Evolutionary conservation across 2,329 filamentous ascomycete species (phyloP).

Genomic region (Calonectria hawksworthii): DNA sequence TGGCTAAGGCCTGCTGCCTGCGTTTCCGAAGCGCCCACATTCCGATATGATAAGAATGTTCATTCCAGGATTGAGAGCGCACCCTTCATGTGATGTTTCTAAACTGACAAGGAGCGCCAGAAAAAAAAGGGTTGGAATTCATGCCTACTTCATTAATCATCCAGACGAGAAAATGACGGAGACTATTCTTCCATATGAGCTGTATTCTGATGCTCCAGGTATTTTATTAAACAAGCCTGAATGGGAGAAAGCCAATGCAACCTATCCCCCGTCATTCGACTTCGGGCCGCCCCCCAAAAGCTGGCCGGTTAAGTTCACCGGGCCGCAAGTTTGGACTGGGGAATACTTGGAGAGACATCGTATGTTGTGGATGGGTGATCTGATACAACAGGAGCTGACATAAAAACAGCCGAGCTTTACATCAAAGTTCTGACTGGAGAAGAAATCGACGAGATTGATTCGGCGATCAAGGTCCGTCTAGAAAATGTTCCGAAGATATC

Average conservation of each 20-base stretch:
- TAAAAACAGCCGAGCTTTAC: neutral
- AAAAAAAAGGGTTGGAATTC: neutral
- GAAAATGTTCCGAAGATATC: too few species aligned
- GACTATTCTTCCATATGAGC: neutral
- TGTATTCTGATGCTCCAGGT: slow-evolving; percentile 8
- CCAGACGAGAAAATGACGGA: neutral
- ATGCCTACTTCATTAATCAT: neutral
- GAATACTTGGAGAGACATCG: neutral
- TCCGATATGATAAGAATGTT: neutral
- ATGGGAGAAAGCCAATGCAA: slow-evolving; percentile 8
- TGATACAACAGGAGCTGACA: neutral
- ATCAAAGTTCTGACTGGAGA: neutral
- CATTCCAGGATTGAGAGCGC: neutral
- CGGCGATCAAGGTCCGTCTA: neutral
- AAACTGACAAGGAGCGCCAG: too few species aligned
- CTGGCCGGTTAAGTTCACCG: neutral
- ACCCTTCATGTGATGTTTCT: neutral
- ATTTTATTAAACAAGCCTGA: neutral
- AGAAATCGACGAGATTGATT: slow-evolving; percentile 11
- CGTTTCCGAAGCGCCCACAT: neutral
- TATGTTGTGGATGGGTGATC: neutral
- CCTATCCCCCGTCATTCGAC: neutral
- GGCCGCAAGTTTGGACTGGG: slow-evolving; percentile 2
- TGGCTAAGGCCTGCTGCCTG: neutral
- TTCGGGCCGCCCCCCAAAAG: neutral